phyloP scores from a whole-genome alignment of 116 monocot genomes.

The Papilionanthe hybrid region DNA sequence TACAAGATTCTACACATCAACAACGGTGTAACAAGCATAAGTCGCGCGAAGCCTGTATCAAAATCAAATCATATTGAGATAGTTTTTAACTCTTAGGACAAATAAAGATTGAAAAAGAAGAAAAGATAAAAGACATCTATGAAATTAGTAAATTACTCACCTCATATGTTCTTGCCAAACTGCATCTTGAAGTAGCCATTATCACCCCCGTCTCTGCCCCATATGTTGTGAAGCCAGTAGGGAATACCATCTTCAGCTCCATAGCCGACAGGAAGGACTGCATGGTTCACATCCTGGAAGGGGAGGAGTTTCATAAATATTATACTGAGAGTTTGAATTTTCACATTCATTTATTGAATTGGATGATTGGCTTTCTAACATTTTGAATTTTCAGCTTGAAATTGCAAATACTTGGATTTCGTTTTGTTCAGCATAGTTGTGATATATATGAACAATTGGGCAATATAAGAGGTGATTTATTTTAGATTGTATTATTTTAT shows the following conservation, averaged over 20 bases:
- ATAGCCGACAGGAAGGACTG: slow-evolving; percentile 90
- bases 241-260: slow-evolving; percentile 76
- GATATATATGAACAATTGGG: too few species aligned
- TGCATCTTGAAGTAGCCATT: slow-evolving; percentile 98
- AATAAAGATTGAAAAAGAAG: neutral
- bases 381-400: too few species aligned
- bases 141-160: slow-evolving; percentile 26
- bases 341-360: neutral
- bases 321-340: neutral
- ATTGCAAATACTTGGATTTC: too few species aligned
- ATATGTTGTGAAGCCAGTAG: slow-evolving; percentile 92
- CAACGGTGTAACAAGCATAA: slow-evolving; percentile 78
- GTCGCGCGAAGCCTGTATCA: slow-evolving; percentile 81
- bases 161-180: slow-evolving; percentile 95
- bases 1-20: slow-evolving; percentile 18
- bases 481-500: too few species aligned
- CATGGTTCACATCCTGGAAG: slow-evolving; percentile 91
- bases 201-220: slow-evolving; percentile 76
- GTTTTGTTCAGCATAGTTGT: too few species aligned
- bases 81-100: too few species aligned
- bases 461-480: too few species aligned
- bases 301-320: neutral
- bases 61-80: neutral
- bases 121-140: neutral
- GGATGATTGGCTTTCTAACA: too few species aligned